phyloP scores from a whole-genome alignment of 805 yeast species.

The Yarrowia sp. region DNA sequence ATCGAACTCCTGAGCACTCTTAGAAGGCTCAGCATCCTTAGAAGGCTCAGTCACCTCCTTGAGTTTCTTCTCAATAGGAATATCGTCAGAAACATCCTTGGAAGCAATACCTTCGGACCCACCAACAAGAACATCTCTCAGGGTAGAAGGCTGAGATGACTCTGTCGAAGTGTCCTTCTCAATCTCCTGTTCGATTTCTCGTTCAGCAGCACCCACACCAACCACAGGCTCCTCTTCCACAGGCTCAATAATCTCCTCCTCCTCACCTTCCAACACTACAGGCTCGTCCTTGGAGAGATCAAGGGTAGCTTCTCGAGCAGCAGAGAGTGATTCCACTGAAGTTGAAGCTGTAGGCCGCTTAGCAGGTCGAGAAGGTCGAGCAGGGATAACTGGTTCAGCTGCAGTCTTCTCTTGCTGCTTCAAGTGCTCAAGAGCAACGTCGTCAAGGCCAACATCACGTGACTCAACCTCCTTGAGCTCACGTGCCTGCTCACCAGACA shows the following conservation, averaged over 20 bases:
- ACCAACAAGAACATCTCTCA: no score
- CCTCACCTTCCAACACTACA: neutral
- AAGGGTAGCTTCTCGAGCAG: neutral
- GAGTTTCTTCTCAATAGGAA: neutral
- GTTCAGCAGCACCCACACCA: neutral
- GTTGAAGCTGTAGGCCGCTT: neutral
- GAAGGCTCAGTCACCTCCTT: neutral
- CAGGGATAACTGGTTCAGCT: neutral
- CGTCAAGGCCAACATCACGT: neutral
- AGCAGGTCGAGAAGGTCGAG: constrained; percentile 5
- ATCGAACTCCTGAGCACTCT: neutral
- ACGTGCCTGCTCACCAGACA: no score
- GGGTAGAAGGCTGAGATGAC: no score
- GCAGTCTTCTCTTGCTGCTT: neutral
- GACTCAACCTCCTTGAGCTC: no score
- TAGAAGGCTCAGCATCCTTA: neutral
- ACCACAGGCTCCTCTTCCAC: neutral
- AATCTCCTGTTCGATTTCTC: neutral
- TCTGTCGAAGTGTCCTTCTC: neutral
- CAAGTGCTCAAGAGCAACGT: neutral
- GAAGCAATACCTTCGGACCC: neutral
- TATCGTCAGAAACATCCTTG: neutral
- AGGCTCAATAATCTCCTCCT: neutral
- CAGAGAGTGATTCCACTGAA: neutral
- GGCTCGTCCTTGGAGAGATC: neutral